Base-by-base conservation (phyloP, 2,329 filamentous ascomycete species). In the Parascedosporium putredinis region DNA sequence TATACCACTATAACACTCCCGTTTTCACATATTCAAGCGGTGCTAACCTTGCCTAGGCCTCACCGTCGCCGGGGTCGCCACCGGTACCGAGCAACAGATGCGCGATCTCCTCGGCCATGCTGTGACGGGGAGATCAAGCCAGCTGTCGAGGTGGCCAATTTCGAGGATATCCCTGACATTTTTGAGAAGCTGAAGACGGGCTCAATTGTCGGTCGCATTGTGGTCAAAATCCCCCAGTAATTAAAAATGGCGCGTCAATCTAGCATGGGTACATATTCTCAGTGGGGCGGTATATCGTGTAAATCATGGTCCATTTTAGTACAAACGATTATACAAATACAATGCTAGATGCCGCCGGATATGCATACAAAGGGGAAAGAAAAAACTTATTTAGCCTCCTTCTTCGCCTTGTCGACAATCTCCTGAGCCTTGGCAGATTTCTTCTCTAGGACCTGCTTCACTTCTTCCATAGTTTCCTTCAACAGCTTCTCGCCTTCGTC, bases 401-500 rank as follows among this genome's bases (percentile, higher is more conserved):
- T 70, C 63, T 74, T 70, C 14, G 70, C 76, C 57, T 77, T 73
- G 2, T 81, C 69, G 3, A 67, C 66, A 56, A 84, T 71, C 55
- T 84, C 74, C 59, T 83, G 70, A 1, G 77, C 74, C 64, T 78
- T 70, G 45, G 73, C 60, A 0, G 69, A 68, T 66, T 77, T 75
- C 61, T 78, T 77, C 63, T 82, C 76, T 38, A 86, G 67, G 25
- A 86, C 73, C 62, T 81, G 70, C 61, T 75, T 72, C 44, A 87
- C 67, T 62, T 87, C 83, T 42, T 83, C 73, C 45, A 86, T 69
- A 0, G 84, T 83, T 60, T 85, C 81, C 65, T 81, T 80, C 47
- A 86, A 63, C 33, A 88, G 68, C 64, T 80, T 76, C 69, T 88
- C 76, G 2, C 83, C 83, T 62, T 88, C 82, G 4, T 80, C 72